These are phyloP conservation scores for Russula brevipes DNA, from an alignment of 768 basidiomycete genomes.

Conservation along the genomic window DNA sequence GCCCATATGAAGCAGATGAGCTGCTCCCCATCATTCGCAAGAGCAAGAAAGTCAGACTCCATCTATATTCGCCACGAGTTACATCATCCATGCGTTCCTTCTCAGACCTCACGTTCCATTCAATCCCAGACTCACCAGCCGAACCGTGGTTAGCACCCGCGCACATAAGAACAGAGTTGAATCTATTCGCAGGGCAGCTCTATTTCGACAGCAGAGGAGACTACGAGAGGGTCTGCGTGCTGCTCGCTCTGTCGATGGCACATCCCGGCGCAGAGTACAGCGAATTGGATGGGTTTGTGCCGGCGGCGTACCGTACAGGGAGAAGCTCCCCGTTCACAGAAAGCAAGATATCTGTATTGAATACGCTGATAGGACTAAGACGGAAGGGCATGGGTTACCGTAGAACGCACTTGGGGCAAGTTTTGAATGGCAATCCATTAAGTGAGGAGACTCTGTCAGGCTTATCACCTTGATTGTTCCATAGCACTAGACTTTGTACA, in stretches of 20 bases:
- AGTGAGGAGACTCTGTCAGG: background rate
- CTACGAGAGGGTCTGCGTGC: slow-evolving; percentile 14
- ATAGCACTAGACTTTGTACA: background rate
- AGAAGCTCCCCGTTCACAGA: background rate
- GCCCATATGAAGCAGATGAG: slow-evolving; percentile 17
- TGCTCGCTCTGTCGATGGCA: slow-evolving; percentile 18
- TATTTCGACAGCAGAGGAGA: slow-evolving; percentile 19
- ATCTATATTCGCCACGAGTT: slow-evolving; percentile 14
- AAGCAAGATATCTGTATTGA: slow-evolving; percentile 5
- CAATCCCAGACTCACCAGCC: background rate
- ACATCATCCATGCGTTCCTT: slow-evolving; percentile 12
- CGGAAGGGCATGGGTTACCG: slow-evolving; percentile 11
- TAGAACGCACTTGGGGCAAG: slow-evolving; percentile 6
- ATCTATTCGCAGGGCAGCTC: slow-evolving; percentile 19
- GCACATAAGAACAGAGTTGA: slow-evolving; percentile 9
- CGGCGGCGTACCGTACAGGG: background rate
- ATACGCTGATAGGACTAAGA: slow-evolving; percentile 1
- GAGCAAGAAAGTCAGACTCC: slow-evolving; percentile 12
- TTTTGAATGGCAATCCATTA: slow-evolving; percentile 11
- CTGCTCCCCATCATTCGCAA: slow-evolving; percentile 15
- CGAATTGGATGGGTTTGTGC: slow-evolving; percentile 17
- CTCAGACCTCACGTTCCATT: slow-evolving; percentile 9
- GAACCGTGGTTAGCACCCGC: background rate
- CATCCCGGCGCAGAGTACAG: slow-evolving; percentile 1
- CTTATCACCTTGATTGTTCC: background rate